These are phyloP conservation scores for Calocybe gambosa DNA, from an alignment of 1,284 basidiomycete genomes.

Conservation along the genomic window DNA sequence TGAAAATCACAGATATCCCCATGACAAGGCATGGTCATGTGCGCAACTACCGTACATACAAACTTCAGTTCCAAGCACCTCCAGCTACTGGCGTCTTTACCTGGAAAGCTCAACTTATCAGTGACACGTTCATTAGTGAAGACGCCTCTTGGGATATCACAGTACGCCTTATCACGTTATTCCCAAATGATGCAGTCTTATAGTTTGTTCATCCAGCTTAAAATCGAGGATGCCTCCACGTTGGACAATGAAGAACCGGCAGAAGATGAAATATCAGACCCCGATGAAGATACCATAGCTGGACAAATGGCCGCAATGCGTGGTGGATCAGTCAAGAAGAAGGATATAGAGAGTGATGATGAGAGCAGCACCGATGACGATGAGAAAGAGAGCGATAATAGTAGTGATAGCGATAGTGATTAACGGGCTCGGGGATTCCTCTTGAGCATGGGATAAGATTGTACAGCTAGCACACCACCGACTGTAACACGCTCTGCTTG, in stretches of 20 bases:
- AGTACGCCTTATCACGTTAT: constrained; percentile 37
- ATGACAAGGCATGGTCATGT: constrained; percentile 50
- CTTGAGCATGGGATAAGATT: background rate
- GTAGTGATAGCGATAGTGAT: constrained; percentile 35
- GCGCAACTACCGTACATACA: constrained; percentile 76
- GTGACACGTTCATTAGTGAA: constrained; percentile 86
- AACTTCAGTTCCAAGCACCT: constrained; percentile 94
- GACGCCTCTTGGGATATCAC: constrained; percentile 70
- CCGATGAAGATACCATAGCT: constrained; percentile 91
- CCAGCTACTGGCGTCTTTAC: constrained; percentile 80
- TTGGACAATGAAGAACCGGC: constrained; percentile 53
- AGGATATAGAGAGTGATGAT: constrained; percentile 38
- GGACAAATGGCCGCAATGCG: constrained; percentile 99
- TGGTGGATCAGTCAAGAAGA: constrained; percentile 81
- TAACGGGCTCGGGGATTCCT: background rate
- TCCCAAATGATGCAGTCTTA: constrained; percentile 1
- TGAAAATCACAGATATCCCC: constrained; percentile 80
- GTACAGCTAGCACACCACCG: background rate
- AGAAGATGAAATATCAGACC: constrained; percentile 93
- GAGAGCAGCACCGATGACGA: constrained; percentile 39
- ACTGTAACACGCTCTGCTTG: background rate
- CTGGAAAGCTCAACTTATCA: constrained; percentile 83
- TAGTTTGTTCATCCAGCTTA: constrained; percentile 48
- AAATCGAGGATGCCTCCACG: constrained; percentile 69
- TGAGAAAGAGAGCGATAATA: constrained; percentile 20